These are phyloP conservation scores for Zasmidium citrigriseum DNA, from an alignment of 2,329 filamentous ascomycete species.

Conservation along the genomic window DNA sequence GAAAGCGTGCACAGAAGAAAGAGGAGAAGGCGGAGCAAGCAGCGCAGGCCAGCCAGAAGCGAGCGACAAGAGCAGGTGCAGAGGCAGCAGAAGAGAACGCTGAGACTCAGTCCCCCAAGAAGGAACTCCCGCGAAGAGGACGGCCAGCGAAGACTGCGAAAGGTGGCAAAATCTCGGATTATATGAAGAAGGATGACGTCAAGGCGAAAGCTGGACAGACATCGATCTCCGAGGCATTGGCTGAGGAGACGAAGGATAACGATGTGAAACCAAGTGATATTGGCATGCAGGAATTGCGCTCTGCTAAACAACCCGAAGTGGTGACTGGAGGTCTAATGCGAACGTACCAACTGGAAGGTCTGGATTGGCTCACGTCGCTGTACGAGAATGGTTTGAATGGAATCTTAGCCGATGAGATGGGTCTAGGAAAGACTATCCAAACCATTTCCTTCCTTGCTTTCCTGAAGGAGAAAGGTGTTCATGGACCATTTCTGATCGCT, in stretches of 20 bases:
- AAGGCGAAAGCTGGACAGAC: conserved; percentile 54
- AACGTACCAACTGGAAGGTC: conserved; percentile 87
- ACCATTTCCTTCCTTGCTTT: conserved; percentile 86
- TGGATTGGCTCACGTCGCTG: conserved; percentile 84
- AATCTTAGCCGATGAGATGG: conserved; percentile 93
- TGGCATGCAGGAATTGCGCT: conserved; percentile 68
- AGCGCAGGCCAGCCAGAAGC: conserved; percentile 48
- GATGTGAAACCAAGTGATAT: conserved; percentile 61
- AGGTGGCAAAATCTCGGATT: conserved; percentile 56
- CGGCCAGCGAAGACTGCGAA: conserved; percentile 36
- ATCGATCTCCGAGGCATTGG: conserved; percentile 58
- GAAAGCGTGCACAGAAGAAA: conserved; percentile 46
- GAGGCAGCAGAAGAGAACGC: conserved; percentile 24
- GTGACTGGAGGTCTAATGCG: conserved; percentile 89
- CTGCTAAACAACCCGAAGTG: conserved; percentile 82
- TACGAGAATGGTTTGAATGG: conserved; percentile 92
- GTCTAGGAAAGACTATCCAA: conserved; percentile 87
- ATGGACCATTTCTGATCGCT: conserved; percentile 88
- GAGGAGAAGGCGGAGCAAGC: conserved; percentile 50
- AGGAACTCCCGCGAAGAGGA: conserved; percentile 33
- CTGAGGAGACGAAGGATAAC: conserved; percentile 59
- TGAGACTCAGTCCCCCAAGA: conserved; percentile 21
- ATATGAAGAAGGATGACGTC: conserved; percentile 62
- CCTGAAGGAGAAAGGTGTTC: conserved; percentile 80
- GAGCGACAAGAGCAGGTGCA: conserved; percentile 43